A percentile compares a stretch with the other conserved stretches of the same genome.
Evolutionary conservation across 2,329 filamentous ascomycete genomes (phyloP).

Genomic region (Verticillium nonalfalfae): DNA sequence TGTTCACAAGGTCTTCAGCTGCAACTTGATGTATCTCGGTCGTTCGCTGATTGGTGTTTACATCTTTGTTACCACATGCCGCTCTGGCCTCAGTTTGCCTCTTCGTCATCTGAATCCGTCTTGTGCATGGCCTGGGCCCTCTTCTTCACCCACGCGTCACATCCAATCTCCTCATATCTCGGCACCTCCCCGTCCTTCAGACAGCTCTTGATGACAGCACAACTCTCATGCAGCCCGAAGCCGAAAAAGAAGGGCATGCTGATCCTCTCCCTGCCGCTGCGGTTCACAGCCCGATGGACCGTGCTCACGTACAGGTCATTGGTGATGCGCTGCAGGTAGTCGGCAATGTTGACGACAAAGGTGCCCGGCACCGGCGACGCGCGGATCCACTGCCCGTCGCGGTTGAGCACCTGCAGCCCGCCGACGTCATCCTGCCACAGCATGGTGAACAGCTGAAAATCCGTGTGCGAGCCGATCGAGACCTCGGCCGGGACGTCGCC

Average conservation of each 20-base stretch:
- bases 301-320: slow-evolving; percentile 42
- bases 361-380: slow-evolving; percentile 31
- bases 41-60: no score
- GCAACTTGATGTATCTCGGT: no score
- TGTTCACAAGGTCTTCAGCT: no score
- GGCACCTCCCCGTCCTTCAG: slow-evolving; percentile 22
- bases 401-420: slow-evolving; percentile 36
- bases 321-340: slow-evolving; percentile 43
- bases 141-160: slow-evolving; percentile 29
- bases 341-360: slow-evolving; percentile 45
- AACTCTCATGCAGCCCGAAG: slow-evolving; percentile 32
- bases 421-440: slow-evolving; percentile 35
- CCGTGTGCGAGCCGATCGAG: slow-evolving; percentile 43
- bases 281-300: slow-evolving; percentile 40
- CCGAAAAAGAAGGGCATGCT: slow-evolving; percentile 42
- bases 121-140: slow-evolving; percentile 26
- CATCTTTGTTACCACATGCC: no score
- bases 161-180: slow-evolving; percentile 31
- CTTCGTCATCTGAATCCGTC: slow-evolving; percentile 7
- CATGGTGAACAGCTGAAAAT: slow-evolving; percentile 45
- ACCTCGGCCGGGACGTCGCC: slow-evolving; percentile 21
- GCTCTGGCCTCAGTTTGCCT: neutral
- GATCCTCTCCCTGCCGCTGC: slow-evolving; percentile 28
- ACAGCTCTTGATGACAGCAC: slow-evolving; percentile 29
- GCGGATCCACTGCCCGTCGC: slow-evolving; percentile 31